Evolutionary conservation across 352 stramenopile species (phyloP).

Genomic region (Blastocystis sp.): DNA sequence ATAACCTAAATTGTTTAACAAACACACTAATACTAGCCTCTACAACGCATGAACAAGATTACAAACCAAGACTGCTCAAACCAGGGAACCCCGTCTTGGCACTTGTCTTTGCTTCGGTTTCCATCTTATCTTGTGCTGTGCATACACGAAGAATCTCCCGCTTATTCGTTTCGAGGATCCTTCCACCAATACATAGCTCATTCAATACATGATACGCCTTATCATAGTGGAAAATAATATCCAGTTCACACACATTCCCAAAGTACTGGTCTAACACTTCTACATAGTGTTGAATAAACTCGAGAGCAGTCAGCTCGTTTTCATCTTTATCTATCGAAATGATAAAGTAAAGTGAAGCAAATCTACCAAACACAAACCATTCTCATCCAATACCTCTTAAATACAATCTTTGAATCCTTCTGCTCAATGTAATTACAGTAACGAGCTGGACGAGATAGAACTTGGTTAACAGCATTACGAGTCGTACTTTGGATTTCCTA

Average conservation of each 20-base stretch:
- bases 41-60: slow-evolving; percentile 57
- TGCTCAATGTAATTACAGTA: slow-evolving; percentile 88
- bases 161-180: slow-evolving; percentile 90
- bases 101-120: slow-evolving; percentile 78
- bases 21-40: slow-evolving; percentile 9
- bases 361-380: slow-evolving; percentile 67
- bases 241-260: slow-evolving; percentile 81
- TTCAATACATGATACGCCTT: slow-evolving; percentile 99
- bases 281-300: slow-evolving; percentile 94
- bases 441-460: slow-evolving; percentile 70
- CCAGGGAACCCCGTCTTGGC: slow-evolving; percentile 58
- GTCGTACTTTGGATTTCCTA: slow-evolving; percentile 75
- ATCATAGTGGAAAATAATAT: slow-evolving; percentile 99
- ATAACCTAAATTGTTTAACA: not conserved
- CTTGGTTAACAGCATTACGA: slow-evolving; percentile 77
- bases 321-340: slow-evolving; percentile 85
- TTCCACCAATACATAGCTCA: slow-evolving; percentile 94
- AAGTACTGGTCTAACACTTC: slow-evolving; percentile 95
- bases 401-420: slow-evolving; percentile 93
- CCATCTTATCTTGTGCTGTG: slow-evolving; percentile 80
- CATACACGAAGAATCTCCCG: slow-evolving; percentile 79
- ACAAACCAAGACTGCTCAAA: slow-evolving; percentile 55
- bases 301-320: slow-evolving; percentile 92
- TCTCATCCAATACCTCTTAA: slow-evolving; percentile 74
- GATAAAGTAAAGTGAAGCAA: slow-evolving; percentile 93